Evolutionary conservation across 768 basidiomycete genomes (phyloP).

Genomic region (Lentinula sp.): DNA sequence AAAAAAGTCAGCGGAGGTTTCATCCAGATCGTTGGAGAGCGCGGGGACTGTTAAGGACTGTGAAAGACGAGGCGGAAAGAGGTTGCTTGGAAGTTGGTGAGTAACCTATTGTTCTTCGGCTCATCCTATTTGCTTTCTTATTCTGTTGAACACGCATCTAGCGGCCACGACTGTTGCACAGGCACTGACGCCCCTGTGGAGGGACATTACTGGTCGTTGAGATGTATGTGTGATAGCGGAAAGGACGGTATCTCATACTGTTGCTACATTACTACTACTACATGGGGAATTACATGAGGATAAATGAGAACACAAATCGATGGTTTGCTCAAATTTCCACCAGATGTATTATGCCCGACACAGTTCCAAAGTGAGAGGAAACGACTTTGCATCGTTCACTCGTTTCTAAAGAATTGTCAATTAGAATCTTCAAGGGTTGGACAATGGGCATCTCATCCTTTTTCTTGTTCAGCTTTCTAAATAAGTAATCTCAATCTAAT

Average conservation of each 20-base stretch:
- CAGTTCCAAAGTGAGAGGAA: too few relatives aligned
- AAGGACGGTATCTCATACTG: background rate
- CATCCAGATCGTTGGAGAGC: constrained; percentile 80
- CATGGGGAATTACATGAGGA: background rate
- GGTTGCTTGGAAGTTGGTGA: constrained; percentile 61
- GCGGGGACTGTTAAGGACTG: constrained; percentile 51
- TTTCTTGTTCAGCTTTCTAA: too few relatives aligned
- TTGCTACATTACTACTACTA: too few relatives aligned
- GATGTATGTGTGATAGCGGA: background rate
- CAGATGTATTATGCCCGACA: too few relatives aligned
- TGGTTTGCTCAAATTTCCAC: too few relatives aligned
- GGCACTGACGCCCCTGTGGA: constrained; percentile 67
- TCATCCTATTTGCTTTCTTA: background rate
- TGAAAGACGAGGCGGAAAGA: constrained; percentile 51
- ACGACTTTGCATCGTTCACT: too few relatives aligned
- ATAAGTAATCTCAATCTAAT: too few relatives aligned
- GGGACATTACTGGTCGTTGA: constrained; percentile 24
- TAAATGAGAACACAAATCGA: background rate
- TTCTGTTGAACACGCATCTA: constrained; percentile 6
- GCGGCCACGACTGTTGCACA: constrained; percentile 65
- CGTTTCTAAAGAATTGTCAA: too few relatives aligned
- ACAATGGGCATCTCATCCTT: too few relatives aligned
- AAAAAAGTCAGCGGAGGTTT: constrained; percentile 68
- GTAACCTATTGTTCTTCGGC: constrained; percentile 9
- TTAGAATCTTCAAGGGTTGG: too few relatives aligned